phyloP scores from a whole-genome alignment of 176 grass and related monocot genomes.

The Avena insularis region DNA sequence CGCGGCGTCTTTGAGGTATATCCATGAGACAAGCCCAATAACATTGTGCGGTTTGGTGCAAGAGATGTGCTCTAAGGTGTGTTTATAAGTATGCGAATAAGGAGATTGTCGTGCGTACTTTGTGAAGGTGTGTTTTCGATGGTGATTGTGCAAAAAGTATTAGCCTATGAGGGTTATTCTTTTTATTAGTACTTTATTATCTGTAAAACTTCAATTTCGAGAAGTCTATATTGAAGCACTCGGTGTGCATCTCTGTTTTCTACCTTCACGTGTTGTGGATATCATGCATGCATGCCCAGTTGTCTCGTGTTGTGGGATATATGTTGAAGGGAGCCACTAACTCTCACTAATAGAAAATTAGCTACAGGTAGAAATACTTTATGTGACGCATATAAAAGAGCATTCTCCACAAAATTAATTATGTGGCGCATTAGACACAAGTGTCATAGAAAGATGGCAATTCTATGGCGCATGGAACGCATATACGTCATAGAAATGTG shows the following conservation, averaged over 20 bases:
- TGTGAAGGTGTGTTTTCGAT: neutral
- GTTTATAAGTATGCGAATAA: neutral
- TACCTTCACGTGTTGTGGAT: neutral
- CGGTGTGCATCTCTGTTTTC: neutral
- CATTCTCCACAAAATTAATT: too few relatives aligned
- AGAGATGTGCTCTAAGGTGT: neutral
- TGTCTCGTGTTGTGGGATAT: too few relatives aligned
- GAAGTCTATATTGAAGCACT: neutral
- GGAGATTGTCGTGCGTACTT: neutral
- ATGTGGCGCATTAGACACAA: too few relatives aligned
- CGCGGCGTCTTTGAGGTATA: conserved; percentile 27
- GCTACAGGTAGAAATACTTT: too few relatives aligned
- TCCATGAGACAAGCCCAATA: neutral
- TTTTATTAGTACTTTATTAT: neutral
- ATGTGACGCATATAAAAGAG: too few relatives aligned
- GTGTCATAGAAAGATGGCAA: too few relatives aligned
- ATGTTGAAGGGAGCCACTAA: too few relatives aligned
- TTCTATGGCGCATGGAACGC: too few relatives aligned
- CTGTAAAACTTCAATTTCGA: neutral
- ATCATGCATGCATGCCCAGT: too few relatives aligned
- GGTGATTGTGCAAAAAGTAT: neutral
- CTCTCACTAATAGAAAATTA: too few relatives aligned
- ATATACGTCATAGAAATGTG: too few relatives aligned
- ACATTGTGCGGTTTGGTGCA: neutral
- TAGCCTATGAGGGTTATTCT: neutral